Percentiles rank a stretch among this genome's conserved stretches.
Conservation (phyloP, 2,329 filamentous ascomycete species). For the Ophiocordyceps unilateralis region DNA sequence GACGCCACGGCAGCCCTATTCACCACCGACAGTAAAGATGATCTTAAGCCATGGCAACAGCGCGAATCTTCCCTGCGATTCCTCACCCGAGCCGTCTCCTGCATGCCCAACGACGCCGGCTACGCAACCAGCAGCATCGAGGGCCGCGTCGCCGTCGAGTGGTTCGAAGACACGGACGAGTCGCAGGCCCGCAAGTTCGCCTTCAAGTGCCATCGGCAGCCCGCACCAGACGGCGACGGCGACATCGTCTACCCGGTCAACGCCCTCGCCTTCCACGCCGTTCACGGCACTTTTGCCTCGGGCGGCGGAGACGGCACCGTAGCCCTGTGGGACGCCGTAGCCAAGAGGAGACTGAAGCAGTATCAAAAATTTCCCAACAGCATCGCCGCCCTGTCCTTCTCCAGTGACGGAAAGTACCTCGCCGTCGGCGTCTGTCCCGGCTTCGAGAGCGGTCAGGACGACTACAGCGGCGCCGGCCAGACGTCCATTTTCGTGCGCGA, state of each 20-base stretch:
- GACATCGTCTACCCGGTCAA: slow-evolving; percentile 89
- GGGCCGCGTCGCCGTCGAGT: slow-evolving; percentile 89
- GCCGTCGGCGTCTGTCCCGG: slow-evolving; percentile 72
- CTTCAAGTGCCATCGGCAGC: slow-evolving; percentile 93
- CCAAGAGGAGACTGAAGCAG: slow-evolving; percentile 76
- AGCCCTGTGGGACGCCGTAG: slow-evolving; percentile 82
- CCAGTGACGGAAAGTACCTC: slow-evolving; percentile 56
- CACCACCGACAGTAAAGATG: slow-evolving; percentile 22
- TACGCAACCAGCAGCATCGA: slow-evolving; percentile 90
- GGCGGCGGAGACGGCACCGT: slow-evolving; percentile 83
- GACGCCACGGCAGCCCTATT: slow-evolving; percentile 42
- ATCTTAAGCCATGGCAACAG: slow-evolving; percentile 71
- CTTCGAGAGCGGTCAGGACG: slow-evolving; percentile 74
- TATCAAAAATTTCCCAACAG: slow-evolving; percentile 73
- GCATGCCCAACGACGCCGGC: slow-evolving; percentile 91
- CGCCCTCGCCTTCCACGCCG: slow-evolving; percentile 71
- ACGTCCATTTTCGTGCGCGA: slow-evolving; percentile 70
- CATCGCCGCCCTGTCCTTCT: slow-evolving; percentile 64
- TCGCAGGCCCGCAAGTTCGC: slow-evolving; percentile 90
- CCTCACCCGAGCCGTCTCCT: slow-evolving; percentile 80
- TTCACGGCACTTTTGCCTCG: slow-evolving; percentile 70
- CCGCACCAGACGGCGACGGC: slow-evolving; percentile 40
- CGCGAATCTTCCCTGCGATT: slow-evolving; percentile 91
- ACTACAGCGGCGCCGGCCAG: slow-evolving; percentile 53
- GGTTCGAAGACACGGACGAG: slow-evolving; percentile 81